These are phyloP conservation scores for Yamadazyma taylorii DNA, from an alignment of 1,139 yeast genomes.

Conservation along the genomic window DNA sequence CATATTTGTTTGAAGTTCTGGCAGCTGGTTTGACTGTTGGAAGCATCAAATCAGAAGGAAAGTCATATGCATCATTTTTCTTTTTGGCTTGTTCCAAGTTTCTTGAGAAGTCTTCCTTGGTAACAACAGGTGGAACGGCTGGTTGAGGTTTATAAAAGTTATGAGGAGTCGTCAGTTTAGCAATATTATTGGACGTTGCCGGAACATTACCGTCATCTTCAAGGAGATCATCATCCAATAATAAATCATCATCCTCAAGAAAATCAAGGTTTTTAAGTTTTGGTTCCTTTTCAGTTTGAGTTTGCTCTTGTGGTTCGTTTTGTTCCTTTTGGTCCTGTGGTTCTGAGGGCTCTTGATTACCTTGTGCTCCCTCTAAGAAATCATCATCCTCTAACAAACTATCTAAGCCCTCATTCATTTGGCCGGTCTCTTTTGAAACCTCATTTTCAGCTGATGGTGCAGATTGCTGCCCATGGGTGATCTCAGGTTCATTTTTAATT, in stretches of 20 bases:
- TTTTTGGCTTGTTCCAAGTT: constrained; percentile 48
- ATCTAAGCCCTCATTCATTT: constrained; percentile 4
- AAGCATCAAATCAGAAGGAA: constrained; percentile 63
- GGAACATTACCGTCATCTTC: constrained; percentile 3
- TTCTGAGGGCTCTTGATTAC: background rate
- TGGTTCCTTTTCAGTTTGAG: background rate
- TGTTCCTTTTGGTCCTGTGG: too few species aligned
- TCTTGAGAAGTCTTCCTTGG: constrained; percentile 13
- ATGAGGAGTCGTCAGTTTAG: background rate
- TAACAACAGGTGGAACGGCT: background rate
- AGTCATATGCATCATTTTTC: constrained; percentile 76
- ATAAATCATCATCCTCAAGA: constrained; percentile 18
- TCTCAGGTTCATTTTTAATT: too few species aligned
- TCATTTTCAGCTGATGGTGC: background rate
- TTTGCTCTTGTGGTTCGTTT: too few species aligned
- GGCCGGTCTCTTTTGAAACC: background rate
- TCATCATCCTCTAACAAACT: constrained; percentile 16
- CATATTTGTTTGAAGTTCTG: constrained; percentile 26
- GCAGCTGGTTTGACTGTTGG: constrained; percentile 33
- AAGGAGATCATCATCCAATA: constrained; percentile 18
- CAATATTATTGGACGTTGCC: background rate
- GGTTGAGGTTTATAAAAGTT: background rate
- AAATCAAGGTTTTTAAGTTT: constrained; percentile 9
- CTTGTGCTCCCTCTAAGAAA: constrained; percentile 8
- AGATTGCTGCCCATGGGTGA: background rate